phyloP scores from a whole-genome alignment of 2,329 filamentous ascomycete species.

The Chaetomium globosum region DNA sequence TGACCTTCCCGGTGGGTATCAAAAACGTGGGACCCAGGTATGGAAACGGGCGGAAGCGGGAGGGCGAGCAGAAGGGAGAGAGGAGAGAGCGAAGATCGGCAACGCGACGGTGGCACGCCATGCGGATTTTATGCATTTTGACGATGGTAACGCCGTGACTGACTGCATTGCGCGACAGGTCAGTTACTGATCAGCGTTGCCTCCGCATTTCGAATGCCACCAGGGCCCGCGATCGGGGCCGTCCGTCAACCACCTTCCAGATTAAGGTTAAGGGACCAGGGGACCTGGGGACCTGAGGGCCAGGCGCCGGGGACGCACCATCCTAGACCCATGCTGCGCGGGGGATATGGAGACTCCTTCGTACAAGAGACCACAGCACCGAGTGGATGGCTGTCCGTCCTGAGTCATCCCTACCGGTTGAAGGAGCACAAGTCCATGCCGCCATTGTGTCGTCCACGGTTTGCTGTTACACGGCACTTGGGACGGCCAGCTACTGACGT shows the following conservation, averaged over 20 bases:
- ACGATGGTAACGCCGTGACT: neutral
- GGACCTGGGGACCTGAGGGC: neutral
- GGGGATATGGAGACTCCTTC: slow-evolving; percentile 9
- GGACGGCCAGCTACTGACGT: neutral
- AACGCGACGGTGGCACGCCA: slow-evolving; percentile 4
- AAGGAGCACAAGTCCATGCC: neutral
- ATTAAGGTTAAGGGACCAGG: neutral
- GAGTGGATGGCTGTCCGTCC: neutral
- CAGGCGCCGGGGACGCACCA: slow-evolving; percentile 1
- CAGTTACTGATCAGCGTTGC: slow-evolving; percentile 5
- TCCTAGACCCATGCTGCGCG: slow-evolving; percentile 7
- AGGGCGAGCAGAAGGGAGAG: neutral
- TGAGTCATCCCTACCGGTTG: neutral
- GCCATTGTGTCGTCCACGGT: neutral
- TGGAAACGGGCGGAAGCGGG: neutral
- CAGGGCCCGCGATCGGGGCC: slow-evolving; percentile 22
- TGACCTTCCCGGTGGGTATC: slow-evolving; percentile 5
- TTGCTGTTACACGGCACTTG: neutral
- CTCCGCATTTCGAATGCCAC: slow-evolving; percentile 11
- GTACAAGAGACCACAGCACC: neutral
- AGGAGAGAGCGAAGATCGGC: neutral
- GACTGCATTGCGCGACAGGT: slow-evolving; percentile 4
- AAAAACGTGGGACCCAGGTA: neutral
- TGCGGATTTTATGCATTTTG: neutral
- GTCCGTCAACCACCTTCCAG: slow-evolving; percentile 19